Conservation (phyloP, 768 basidiomycete genomes). For the Psilocybe tampanensis region DNA sequence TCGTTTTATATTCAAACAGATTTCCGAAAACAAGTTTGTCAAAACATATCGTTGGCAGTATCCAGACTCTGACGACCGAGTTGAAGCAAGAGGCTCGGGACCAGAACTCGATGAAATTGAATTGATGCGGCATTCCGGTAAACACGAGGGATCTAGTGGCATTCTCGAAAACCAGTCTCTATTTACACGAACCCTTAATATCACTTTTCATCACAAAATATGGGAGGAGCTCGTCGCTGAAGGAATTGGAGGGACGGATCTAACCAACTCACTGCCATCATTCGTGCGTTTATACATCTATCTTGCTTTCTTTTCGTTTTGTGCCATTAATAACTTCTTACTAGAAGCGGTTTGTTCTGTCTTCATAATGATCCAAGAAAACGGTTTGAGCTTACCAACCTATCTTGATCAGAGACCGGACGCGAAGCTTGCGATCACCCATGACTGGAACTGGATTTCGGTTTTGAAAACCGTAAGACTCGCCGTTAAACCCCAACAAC, state of each 20-base stretch:
- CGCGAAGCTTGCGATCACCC: conserved; percentile 3
- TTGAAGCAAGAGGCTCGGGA: neutral
- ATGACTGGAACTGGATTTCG: neutral
- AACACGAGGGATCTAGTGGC: neutral
- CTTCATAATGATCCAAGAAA: too few species aligned
- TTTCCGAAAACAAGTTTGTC: neutral
- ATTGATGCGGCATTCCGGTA: neutral
- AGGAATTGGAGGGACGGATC: too few species aligned
- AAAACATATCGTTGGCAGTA: neutral
- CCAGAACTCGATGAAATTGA: conserved; percentile 5
- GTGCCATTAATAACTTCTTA: too few species aligned
- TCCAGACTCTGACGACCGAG: neutral
- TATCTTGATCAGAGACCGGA: too few species aligned
- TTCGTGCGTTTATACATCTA: too few species aligned
- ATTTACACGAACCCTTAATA: conserved; percentile 7
- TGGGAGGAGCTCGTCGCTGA: too few species aligned
- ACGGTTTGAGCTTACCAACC: too few species aligned
- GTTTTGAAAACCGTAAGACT: neutral
- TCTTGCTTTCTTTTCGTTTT: too few species aligned
- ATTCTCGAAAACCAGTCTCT: conserved; percentile 7
- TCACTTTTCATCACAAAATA: neutral
- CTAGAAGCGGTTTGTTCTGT: too few species aligned
- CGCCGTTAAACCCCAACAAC: neutral
- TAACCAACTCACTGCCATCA: too few species aligned
- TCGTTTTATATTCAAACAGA: neutral